Conservation (phyloP, 139 green algal genomes). For the Chlamydomonas schloesseri region DNA sequence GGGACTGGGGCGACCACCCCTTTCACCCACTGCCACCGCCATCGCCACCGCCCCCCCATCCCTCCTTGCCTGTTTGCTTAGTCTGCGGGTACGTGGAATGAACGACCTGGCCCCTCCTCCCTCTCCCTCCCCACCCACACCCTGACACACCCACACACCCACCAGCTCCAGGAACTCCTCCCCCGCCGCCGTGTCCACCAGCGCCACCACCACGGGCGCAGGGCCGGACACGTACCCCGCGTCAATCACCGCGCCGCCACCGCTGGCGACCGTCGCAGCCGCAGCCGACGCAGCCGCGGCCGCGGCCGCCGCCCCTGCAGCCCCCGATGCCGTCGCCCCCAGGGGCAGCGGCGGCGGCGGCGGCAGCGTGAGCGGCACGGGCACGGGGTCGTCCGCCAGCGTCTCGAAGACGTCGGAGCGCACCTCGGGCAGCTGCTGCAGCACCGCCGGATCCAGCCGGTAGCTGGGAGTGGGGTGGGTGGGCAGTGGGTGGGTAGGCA, state of each 20-base stretch:
- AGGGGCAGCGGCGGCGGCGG: neutral
- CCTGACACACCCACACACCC: too few relatives aligned
- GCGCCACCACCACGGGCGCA: conserved; percentile 73
- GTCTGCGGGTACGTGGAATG: too few relatives aligned
- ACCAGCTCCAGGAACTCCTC: conserved; percentile 86
- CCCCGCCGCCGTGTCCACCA: conserved; percentile 68
- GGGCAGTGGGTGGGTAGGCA: neutral
- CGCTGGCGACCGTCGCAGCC: too few relatives aligned
- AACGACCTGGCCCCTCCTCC: too few relatives aligned
- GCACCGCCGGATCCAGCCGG: conserved; percentile 39
- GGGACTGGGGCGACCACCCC: too few relatives aligned
- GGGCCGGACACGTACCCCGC: conserved; percentile 36
- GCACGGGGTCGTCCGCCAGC: conserved; percentile 31
- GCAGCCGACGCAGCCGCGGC: too few relatives aligned
- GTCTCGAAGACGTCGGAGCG: conserved; percentile 65
- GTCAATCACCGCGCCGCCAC: too few relatives aligned
- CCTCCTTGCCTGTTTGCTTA: too few relatives aligned
- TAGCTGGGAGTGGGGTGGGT: conserved; percentile 14
- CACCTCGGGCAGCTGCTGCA: conserved; percentile 74
- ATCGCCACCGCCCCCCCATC: too few relatives aligned
- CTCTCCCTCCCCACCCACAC: too few relatives aligned
- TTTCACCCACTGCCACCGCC: too few relatives aligned
- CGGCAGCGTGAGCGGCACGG: neutral
- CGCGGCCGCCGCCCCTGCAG: neutral
- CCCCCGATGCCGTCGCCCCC: neutral